Conservation (phyloP, 768 basidiomycete genomes). For the Russula sp. region DNA sequence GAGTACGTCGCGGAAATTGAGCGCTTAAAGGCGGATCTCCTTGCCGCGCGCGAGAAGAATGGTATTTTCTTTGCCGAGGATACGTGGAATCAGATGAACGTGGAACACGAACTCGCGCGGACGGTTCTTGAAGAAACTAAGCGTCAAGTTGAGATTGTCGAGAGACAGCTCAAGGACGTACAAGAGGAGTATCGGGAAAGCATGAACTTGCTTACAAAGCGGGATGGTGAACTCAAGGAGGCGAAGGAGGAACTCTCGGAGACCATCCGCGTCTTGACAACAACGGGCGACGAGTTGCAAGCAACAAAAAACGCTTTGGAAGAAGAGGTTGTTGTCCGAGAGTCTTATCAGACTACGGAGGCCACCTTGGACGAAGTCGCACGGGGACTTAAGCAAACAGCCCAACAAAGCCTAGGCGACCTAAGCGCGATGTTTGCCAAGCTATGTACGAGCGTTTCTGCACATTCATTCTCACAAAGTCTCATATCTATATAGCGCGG, state of each 20-base stretch:
- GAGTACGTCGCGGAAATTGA: constrained; percentile 94
- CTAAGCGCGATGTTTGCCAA: constrained; percentile 71
- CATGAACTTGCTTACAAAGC: constrained; percentile 65
- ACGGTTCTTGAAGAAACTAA: constrained; percentile 79
- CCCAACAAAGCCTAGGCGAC: constrained; percentile 64
- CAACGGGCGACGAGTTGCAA: constrained; percentile 53
- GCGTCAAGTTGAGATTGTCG: constrained; percentile 77
- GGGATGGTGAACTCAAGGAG: constrained; percentile 68
- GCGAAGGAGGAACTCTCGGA: constrained; percentile 51
- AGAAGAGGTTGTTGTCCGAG: constrained; percentile 72
- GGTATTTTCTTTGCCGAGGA: constrained; percentile 93
- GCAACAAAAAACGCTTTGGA: constrained; percentile 56
- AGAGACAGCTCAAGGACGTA: constrained; percentile 70
- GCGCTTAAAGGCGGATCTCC: constrained; percentile 80
- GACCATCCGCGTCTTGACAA: constrained; percentile 46
- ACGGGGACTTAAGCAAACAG: constrained; percentile 54
- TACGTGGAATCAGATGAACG: constrained; percentile 76
- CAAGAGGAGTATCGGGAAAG: constrained; percentile 91
- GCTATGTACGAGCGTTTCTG: constrained; percentile 50
- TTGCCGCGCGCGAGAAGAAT: constrained; percentile 92
- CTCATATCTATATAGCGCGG: constrained; percentile 48
- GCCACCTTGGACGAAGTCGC: constrained; percentile 66
- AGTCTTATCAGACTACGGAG: constrained; percentile 76
- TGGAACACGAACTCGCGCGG: constrained; percentile 69
- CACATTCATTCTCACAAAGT: neutral